Evolutionary conservation across 1,284 basidiomycete genomes (phyloP).

Genomic region (Trametes sp.): DNA sequence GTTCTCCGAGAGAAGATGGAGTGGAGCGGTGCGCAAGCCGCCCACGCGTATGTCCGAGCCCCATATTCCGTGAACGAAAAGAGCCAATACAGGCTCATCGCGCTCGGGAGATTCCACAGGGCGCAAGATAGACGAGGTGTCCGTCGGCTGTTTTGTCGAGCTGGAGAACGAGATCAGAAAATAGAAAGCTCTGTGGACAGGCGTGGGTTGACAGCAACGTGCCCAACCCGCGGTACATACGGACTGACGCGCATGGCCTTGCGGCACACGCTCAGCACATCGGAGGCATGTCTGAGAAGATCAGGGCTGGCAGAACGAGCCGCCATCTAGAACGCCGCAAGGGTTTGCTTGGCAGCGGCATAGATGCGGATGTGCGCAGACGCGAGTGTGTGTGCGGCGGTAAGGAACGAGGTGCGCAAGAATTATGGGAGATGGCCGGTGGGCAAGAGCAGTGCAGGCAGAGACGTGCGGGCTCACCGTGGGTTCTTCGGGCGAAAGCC

Average conservation of each 20-base stretch:
- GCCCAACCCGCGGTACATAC: neutral
- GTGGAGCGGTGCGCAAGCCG: neutral
- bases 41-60: neutral
- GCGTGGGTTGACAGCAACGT: neutral
- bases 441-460: neutral
- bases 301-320: neutral
- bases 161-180: neutral
- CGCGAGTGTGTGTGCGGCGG: neutral
- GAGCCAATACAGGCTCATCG: neutral
- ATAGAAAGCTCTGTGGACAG: neutral
- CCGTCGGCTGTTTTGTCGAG: neutral
- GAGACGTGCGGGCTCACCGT: constrained; percentile 6
- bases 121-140: neutral
- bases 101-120: neutral
- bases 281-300: neutral
- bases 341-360: neutral
- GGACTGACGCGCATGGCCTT: no score
- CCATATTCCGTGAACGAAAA: neutral
- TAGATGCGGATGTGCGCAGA: neutral
- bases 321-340: neutral
- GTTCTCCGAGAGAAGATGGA: neutral
- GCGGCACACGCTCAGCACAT: neutral
- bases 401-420: neutral
- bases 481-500: constrained; percentile 9
- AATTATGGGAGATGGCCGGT: neutral